These are phyloP conservation scores for Candida gorgasii DNA, from an alignment of 805 yeast genomes.

Conservation along the genomic window DNA sequence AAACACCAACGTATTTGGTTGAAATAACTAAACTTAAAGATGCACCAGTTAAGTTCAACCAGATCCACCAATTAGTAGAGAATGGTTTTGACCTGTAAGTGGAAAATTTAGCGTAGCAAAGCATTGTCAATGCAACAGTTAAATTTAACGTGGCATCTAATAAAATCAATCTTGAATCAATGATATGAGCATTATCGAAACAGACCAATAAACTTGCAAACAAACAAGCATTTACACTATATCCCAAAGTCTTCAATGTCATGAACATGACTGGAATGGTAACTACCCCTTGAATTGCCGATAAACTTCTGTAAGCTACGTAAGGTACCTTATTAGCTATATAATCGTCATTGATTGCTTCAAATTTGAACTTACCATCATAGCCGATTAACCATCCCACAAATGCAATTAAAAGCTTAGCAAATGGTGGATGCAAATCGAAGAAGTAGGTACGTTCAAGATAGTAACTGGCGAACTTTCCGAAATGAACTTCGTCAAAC, in stretches of 20 bases:
- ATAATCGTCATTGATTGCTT: slow-evolving; percentile 82
- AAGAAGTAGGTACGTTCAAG: slow-evolving; percentile 89
- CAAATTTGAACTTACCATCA: slow-evolving; percentile 90
- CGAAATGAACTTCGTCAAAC: slow-evolving; percentile 86
- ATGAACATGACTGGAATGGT: slow-evolving; percentile 82
- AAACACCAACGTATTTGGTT: slow-evolving; percentile 93
- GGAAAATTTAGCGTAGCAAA: slow-evolving; percentile 76
- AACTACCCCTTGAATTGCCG: slow-evolving; percentile 78
- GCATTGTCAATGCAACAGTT: slow-evolving; percentile 79
- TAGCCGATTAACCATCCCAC: slow-evolving; percentile 89
- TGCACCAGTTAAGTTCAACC: slow-evolving; percentile 84
- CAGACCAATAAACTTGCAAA: slow-evolving; percentile 75
- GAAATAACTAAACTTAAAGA: slow-evolving; percentile 89
- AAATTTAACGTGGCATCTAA: slow-evolving; percentile 87
- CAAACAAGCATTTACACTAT: slow-evolving; percentile 75
- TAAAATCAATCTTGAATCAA: slow-evolving; percentile 86
- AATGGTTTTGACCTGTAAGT: slow-evolving; percentile 67
- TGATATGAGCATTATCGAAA: slow-evolving; percentile 86
- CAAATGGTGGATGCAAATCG: slow-evolving; percentile 98
- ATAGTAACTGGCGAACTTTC: slow-evolving; percentile 83
- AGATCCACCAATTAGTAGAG: slow-evolving; percentile 74
- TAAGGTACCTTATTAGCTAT: slow-evolving; percentile 81
- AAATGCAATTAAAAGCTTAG: slow-evolving; percentile 85
- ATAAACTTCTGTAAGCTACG: slow-evolving; percentile 74
- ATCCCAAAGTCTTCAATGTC: slow-evolving; percentile 84